Evolutionary conservation across 331 rosid genomes (phyloP).

Genomic region (Stylosanthes scabra): DNA sequence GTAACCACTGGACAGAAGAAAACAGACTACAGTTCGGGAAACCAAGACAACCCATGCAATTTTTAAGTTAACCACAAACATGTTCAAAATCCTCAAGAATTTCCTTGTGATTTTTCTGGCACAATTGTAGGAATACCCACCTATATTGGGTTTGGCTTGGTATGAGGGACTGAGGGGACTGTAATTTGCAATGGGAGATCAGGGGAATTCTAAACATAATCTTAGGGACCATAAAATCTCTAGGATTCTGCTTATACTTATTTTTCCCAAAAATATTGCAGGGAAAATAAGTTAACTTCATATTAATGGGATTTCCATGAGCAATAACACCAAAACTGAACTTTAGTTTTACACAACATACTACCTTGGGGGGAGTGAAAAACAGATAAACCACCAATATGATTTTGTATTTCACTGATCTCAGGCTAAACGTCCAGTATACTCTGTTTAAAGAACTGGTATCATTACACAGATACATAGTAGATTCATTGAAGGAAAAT

Average conservation of each 20-base stretch:
- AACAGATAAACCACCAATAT: not conserved
- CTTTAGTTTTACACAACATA: not conserved
- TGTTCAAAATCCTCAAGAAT: constrained; percentile 16
- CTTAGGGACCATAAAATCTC: not conserved
- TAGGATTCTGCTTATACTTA: not conserved
- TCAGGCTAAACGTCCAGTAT: not conserved
- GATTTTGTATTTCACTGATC: constrained; percentile 3
- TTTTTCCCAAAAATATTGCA: constrained; percentile 16
- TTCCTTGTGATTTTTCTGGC: constrained; percentile 20
- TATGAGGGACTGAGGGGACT: constrained; percentile 21
- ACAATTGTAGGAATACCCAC: constrained; percentile 24
- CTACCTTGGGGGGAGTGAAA: constrained; percentile 12
- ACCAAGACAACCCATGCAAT: not conserved
- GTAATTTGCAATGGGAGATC: not conserved
- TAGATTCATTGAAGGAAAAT: constrained; percentile 10
- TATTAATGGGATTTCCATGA: not conserved
- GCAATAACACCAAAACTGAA: not conserved
- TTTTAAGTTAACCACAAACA: constrained; percentile 7
- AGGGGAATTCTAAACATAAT: constrained; percentile 9
- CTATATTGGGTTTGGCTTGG: not conserved
- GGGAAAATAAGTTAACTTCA: not conserved
- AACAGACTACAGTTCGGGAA: constrained; percentile 3
- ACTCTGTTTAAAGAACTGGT: not conserved
- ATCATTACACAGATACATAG: constrained; percentile 18
- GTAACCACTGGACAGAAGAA: constrained; percentile 1